Base-by-base conservation (phyloP, 305 asterid species). In the Fraxinus greggii region DNA sequence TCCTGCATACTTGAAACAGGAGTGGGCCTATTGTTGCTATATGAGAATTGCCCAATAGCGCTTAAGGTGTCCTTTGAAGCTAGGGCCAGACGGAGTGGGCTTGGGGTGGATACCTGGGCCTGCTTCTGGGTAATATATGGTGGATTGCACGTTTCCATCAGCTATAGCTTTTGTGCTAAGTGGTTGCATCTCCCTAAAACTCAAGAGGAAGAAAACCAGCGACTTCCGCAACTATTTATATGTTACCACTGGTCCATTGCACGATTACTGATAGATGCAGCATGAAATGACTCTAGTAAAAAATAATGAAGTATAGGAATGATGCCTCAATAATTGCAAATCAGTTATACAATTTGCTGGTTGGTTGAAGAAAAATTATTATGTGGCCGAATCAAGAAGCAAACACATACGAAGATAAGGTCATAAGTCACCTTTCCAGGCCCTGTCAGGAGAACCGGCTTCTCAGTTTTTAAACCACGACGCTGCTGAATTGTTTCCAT, bases 371-470 rank as follows among this genome's bases (percentile, higher is more conserved):
- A 8, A 10, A 72, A 42, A 61, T 10, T 59, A 32, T 59, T 73
- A 45, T 17, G 19, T 33, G 9, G 59, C 81, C 61, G 26, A 38
- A 78, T 77, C 59, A 42, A 38, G 72, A 72, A 3, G 51, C 74
- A 17, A 21, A 31, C 17, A 13, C 7, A 78, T 59, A 56, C 67
- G 24, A 42, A 79, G 77, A n/a, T 15, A 78, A 38, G 32, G 38
- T 21, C 75, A 59, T 21, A 12, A 56, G 19, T 80, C 42, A 93
- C 99, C 97, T 96, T 94, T 76, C 99, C 99, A 10, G 99, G 99
- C 17, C 99, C 98, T n/a, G 96, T 81, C 56, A 94, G 95, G 85
- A 96, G 98, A 85, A 88, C 87, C 56, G 99, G 98, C 87, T 94
- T 94, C 84, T 91, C 98, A 2, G 95, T 92, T 45, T 77, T 84